Evolutionary conservation across 805 yeast species (phyloP).

Genomic region (Wickerhamomyces silvicola): DNA sequence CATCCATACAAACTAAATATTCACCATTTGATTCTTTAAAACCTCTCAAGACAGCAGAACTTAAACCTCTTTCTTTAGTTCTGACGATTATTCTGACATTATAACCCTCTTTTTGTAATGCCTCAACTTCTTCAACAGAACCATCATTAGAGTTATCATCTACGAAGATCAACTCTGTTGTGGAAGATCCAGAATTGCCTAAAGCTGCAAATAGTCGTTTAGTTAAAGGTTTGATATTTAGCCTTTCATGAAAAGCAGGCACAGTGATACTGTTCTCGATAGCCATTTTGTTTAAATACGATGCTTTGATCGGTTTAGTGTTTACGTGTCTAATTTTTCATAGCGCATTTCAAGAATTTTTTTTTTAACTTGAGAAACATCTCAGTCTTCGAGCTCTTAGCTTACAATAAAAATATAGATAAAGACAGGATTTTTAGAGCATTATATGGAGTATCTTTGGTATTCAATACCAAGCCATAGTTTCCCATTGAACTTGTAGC

Average conservation of each 20-base stretch:
- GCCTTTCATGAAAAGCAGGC: constrained; percentile 45
- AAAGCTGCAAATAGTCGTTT: constrained; percentile 42
- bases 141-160: constrained; percentile 48
- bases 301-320: background rate
- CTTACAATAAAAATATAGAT: no score
- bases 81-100: constrained; percentile 44
- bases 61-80: constrained; percentile 43
- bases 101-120: constrained; percentile 37
- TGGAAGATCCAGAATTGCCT: constrained; percentile 34
- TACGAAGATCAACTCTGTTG: constrained; percentile 42
- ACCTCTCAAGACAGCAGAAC: constrained; percentile 44
- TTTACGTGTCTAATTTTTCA: background rate
- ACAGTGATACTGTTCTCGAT: constrained; percentile 38
- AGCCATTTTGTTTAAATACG: constrained; percentile 19
- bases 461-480: no score
- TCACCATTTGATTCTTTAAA: constrained; percentile 41
- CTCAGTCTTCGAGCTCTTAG: no score
- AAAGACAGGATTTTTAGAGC: no score
- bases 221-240: constrained; percentile 43
- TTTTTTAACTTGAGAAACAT: background rate
- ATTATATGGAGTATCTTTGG: no score
- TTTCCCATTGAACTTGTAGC: no score
- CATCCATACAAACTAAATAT: constrained; percentile 45
- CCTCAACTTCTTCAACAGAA: constrained; percentile 45
- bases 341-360: background rate